Conservation (phyloP, 1,139 yeast genomes). For the Pichia norvegensis region DNA sequence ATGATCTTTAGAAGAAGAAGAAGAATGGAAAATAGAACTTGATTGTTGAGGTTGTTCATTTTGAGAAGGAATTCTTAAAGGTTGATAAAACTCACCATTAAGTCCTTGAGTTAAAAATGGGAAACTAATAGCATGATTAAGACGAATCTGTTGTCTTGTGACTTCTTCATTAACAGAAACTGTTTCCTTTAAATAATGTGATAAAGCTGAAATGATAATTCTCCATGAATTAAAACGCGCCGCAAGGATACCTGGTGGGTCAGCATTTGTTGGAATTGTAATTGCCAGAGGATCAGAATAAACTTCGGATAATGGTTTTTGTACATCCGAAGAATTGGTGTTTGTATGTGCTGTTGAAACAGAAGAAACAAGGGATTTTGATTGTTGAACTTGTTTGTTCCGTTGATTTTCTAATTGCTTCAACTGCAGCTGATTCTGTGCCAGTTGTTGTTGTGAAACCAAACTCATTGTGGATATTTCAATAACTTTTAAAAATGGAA, state of each 20-base stretch:
- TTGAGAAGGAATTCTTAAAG: slow-evolving; percentile 21
- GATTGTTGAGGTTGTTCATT: slow-evolving; percentile 7
- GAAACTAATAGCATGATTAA: slow-evolving; percentile 69
- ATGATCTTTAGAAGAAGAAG: slow-evolving; percentile 1
- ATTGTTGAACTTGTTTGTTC: slow-evolving; percentile 31
- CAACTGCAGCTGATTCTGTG: slow-evolving; percentile 28
- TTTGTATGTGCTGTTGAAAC: slow-evolving; percentile 2
- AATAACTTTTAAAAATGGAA: not conserved
- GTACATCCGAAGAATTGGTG: not conserved
- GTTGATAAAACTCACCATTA: slow-evolving; percentile 31
- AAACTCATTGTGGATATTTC: slow-evolving; percentile 19
- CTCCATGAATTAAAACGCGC: slow-evolving; percentile 84
- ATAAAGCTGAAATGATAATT: slow-evolving; percentile 62
- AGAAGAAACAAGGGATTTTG: slow-evolving; percentile 25
- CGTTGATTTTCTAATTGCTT: slow-evolving; percentile 32
- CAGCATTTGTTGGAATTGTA: slow-evolving; percentile 45
- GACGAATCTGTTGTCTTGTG: slow-evolving; percentile 70
- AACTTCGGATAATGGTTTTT: not conserved
- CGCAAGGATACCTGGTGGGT: slow-evolving; percentile 84
- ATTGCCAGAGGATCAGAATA: slow-evolving; percentile 34
- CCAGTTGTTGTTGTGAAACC: slow-evolving; percentile 29
- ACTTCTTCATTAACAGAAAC: slow-evolving; percentile 84
- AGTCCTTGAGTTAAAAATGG: slow-evolving; percentile 36
- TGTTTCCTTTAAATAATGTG: slow-evolving; percentile 69
- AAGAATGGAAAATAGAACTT: slow-evolving; percentile 11